A percentile compares a stretch with the other conserved stretches of the same genome.
These are phyloP conservation scores for Venturia carpophila DNA, from an alignment of 2,329 filamentous ascomycete genomes.

Conservation along the genomic window DNA sequence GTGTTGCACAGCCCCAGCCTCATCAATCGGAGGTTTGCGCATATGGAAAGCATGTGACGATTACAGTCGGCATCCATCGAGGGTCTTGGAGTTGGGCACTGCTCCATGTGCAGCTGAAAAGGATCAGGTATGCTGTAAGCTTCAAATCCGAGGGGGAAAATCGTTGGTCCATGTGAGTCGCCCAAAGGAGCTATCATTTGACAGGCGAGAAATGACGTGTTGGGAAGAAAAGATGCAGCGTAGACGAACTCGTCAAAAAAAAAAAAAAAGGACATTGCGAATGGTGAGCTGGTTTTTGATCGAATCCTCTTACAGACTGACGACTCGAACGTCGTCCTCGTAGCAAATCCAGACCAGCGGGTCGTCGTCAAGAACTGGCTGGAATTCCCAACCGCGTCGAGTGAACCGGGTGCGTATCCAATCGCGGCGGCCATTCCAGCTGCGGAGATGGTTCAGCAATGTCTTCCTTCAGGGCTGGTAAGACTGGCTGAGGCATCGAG, in stretches of 20 bases:
- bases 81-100: neutral
- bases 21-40: neutral
- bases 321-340: neutral
- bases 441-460: neutral
- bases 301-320: neutral
- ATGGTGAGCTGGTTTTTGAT: neutral
- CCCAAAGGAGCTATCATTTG: neutral
- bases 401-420: neutral
- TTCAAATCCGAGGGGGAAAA: neutral
- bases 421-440: neutral
- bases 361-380: neutral
- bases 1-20: neutral
- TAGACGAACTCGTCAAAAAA: neutral
- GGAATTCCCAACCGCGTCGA: neutral
- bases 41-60: neutral
- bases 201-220: neutral
- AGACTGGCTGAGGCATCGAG: neutral
- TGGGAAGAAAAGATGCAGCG: neutral
- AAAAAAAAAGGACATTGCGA: neutral
- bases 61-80: neutral
- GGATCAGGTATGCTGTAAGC: neutral
- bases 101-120: neutral
- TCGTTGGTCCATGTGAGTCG: neutral
- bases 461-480: neutral
- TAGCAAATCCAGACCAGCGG: neutral